phyloP scores from a whole-genome alignment of 169 alveolate genomes.

The Eimeria zaria region DNA sequence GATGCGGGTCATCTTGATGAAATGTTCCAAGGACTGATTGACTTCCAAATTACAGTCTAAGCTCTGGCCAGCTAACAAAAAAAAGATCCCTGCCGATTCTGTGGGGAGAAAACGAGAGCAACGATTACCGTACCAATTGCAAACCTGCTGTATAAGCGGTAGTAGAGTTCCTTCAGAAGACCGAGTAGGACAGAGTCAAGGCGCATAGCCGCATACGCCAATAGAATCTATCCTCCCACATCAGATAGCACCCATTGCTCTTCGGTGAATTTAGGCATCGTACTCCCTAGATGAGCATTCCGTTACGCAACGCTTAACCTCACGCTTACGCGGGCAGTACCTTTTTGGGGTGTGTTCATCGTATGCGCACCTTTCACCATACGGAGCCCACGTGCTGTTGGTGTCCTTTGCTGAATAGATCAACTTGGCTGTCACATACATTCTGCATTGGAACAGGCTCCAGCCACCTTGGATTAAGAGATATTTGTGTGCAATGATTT shows the following conservation, averaged over 20 bases:
- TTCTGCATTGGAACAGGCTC: neutral
- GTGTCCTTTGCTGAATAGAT: neutral
- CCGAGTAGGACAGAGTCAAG: neutral
- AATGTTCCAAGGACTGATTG: neutral
- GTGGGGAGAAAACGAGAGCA: neutral
- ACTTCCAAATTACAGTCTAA: neutral
- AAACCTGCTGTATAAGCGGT: neutral
- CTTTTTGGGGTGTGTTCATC: neutral
- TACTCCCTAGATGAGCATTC: neutral
- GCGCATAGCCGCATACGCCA: no score
- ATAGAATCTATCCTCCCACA: neutral
- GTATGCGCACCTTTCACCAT: neutral
- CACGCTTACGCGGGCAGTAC: neutral
- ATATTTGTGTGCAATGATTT: neutral
- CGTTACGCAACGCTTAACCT: no score
- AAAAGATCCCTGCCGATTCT: neutral
- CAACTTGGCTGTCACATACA: neutral
- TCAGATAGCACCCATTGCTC: neutral
- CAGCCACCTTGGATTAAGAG: neutral
- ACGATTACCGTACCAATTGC: neutral
- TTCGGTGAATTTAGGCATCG: neutral
- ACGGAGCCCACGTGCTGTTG: neutral
- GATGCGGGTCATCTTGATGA: neutral
- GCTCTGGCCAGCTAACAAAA: neutral
- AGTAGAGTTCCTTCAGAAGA: neutral